Base-by-base conservation (phyloP, 2,329 filamentous ascomycete genomes). In the Colletotrichum noveboracense region DNA sequence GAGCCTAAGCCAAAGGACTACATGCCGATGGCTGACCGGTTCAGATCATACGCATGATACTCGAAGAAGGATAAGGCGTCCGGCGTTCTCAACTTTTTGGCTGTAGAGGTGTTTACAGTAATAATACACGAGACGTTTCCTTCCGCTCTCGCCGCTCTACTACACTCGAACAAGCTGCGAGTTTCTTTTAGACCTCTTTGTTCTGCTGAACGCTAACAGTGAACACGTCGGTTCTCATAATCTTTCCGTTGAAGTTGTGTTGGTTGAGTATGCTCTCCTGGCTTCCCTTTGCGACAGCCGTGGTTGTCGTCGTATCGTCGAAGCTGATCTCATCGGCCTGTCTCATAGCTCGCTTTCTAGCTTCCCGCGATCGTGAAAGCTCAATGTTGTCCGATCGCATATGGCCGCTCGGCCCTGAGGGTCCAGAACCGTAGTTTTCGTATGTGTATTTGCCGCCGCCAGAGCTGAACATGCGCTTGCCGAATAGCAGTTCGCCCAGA, bases 1-100 rank as follows among this genome's bases (percentile, higher is more conserved):
- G 87, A 89, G 77, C 84, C 92, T 7, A 89, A 86, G 14, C 88
- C 92, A 83, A 96, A 96, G 90, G 83, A 86, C 18, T 93, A 92
- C 83, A 84, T 88, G 82, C 90, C 93, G 28, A 79, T 95, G 32
- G 91, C 94, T 84, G 89, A 94, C 82, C 89, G 91, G 80, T 88
- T 94, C 82, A 94, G 92, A 91, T 86, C 91, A 79, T 93, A 88
- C 79, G 70, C 14, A 52, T 52, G 26, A 21, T 21, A 10, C 12
- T n/a, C 24, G 3, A 32, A 34, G 10, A n/a, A 24, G 8, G 58
- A 48, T 10, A 12, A n/a, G 43, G 43, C 43, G 43, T 5, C n/a
- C 10, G 43, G 43, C 7, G 43, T 48, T 48, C n/a, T n/a, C 18
- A 48, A 48, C 43, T 7, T 48, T 48, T 13, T 13, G n/a, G 9